Evolutionary conservation across 2,329 filamentous ascomycete species (phyloP), one percentile per base, ranked within the genome.

Genomic region (Colletotrichum falcatum): DNA sequence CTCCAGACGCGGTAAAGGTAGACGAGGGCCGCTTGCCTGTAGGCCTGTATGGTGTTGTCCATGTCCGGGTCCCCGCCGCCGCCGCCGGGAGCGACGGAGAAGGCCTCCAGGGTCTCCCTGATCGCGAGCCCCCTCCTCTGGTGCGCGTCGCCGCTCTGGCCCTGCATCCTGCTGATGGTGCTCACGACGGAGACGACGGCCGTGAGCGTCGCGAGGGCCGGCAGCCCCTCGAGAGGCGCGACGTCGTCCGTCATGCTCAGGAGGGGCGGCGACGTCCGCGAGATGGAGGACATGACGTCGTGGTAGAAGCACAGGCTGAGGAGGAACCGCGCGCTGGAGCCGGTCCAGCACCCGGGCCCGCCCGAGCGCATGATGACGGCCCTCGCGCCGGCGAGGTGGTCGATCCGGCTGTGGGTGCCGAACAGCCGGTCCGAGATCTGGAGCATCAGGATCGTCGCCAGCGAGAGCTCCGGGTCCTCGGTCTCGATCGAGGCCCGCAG

Each of bases 341-440:
- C 74, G n/a, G 73, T 73, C 73, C 74, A 75, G 44, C 54, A 55
- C 0, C 65, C 53, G 0, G 66, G 70, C 0, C 73, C 72, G 37
- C 73, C 74, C 2, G 59, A 53, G 46, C 55, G 63, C 37, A 61
- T 64, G n/a, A 79, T 78, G n/a, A 79, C 74, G 4, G 71, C 77
- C 56, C 76, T 77, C 4, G 77, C 78, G 5, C 78, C 78, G 6
- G 75, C 67, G 4, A 79, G 71, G 62, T 79, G 78, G 39, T 79
- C 76, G 1, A 78, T 74, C 0, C 73, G 73, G 4, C 76, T 74
- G 60, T 76, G 74, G 11, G 77, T 74, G 16, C 72, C 74, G 67
- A 79, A 78, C 0, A 78, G 74, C 2, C 76, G 71, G 35, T 79
- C 77, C 0, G 78, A 77, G 3, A 78, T 73, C 58, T 79, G 78